Percentiles rank a stretch among this genome's conserved stretches.
phyloP scores from a whole-genome alignment of 2,329 filamentous ascomycete species.

The Aspergillus transmontanensis region DNA sequence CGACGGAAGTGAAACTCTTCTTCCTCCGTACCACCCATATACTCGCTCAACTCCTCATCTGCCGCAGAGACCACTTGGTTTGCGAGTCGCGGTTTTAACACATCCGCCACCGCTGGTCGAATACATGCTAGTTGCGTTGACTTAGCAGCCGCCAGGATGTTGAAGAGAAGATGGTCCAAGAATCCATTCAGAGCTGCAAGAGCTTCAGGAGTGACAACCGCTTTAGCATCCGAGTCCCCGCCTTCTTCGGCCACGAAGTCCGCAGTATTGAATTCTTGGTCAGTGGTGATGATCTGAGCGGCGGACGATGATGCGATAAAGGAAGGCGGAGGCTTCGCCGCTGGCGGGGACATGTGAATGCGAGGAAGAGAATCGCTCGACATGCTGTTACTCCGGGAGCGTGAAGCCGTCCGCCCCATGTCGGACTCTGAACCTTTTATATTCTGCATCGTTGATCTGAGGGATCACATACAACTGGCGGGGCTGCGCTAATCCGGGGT shows the following conservation, averaged over 20 bases:
- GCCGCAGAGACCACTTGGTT: conserved; percentile 80
- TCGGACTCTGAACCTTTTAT: conserved; percentile 35
- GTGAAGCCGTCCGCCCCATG: conserved; percentile 30
- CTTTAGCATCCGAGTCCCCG: conserved; percentile 67
- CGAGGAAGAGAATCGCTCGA: conserved; percentile 40
- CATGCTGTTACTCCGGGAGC: conserved; percentile 44
- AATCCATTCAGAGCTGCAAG: conserved; percentile 85
- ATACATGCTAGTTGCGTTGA: conserved; percentile 76
- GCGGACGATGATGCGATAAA: conserved; percentile 89
- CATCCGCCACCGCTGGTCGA: conserved; percentile 79
- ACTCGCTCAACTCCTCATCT: conserved; percentile 84
- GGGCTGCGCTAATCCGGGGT: neutral
- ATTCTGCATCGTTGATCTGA: conserved; percentile 31
- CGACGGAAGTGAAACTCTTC: conserved; percentile 68
- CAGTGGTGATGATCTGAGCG: conserved; percentile 86
- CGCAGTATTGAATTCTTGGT: conserved; percentile 75
- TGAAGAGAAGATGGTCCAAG: conserved; percentile 89
- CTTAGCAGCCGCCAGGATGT: conserved; percentile 77
- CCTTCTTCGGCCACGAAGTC: conserved; percentile 70
- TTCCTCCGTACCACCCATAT: conserved; percentile 76
- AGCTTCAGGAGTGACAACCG: conserved; percentile 71
- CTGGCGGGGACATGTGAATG: conserved; percentile 63
- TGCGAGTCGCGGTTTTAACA: conserved; percentile 86
- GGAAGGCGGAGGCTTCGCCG: conserved; percentile 74
- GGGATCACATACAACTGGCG: conserved; percentile 13